These are phyloP conservation scores for Coemansia sp. DNA, from an alignment of 192 early-diverging fungal genomes.

Conservation along the genomic window DNA sequence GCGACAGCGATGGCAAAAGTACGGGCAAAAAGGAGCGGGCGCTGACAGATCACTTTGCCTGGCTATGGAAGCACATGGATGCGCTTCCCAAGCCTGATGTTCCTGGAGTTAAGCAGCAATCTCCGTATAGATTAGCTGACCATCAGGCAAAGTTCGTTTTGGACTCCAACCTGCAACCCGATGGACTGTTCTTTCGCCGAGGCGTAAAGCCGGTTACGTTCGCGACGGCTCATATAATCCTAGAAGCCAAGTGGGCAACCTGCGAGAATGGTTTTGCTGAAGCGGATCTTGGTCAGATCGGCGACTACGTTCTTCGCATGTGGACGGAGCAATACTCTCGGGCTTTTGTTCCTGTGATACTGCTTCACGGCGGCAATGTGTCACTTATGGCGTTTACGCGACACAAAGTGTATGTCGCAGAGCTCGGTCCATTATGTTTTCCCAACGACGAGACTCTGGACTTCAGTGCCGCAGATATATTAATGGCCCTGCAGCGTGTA, in stretches of 20 bases:
- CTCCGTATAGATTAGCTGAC: background rate
- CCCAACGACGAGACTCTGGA: background rate
- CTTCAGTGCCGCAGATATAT: too few relatives aligned
- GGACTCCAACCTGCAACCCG: background rate
- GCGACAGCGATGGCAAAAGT: background rate
- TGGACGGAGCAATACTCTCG: constrained; percentile 18
- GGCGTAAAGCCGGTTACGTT: background rate
- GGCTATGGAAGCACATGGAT: background rate
- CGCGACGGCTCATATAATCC: background rate
- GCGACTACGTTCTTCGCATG: constrained; percentile 13
- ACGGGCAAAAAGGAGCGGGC: background rate
- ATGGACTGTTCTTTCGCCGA: background rate
- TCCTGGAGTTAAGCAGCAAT: background rate
- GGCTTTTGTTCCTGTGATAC: constrained; percentile 10
- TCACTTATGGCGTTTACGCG: constrained; percentile 23
- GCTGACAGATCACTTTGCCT: background rate
- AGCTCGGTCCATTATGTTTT: constrained; percentile 8
- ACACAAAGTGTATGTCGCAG: background rate
- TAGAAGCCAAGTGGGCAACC: background rate
- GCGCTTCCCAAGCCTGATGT: background rate
- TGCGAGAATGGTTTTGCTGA: background rate
- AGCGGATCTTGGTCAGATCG: constrained; percentile 25
- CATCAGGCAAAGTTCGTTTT: background rate
- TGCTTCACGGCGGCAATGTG: constrained; percentile 11
- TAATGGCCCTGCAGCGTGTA: background rate